phyloP scores from a whole-genome alignment of 257 asterid species.

The Capsicum baccatum region DNA sequence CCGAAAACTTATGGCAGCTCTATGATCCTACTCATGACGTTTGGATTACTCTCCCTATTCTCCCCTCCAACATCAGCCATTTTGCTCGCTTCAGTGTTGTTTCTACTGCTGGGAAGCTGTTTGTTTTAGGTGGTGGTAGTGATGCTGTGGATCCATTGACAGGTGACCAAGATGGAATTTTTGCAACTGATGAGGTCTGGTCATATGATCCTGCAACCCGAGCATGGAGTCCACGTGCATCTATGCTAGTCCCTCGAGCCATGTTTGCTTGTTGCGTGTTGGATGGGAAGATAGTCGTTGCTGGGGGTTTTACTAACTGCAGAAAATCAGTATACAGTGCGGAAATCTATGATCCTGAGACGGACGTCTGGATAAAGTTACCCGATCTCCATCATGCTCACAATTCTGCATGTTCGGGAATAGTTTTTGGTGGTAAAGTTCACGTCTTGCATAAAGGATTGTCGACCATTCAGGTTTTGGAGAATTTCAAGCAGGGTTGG shows the following conservation, averaged over 20 bases:
- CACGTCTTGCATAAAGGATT: conserved; percentile 93
- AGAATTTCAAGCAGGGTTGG: conserved; percentile 72
- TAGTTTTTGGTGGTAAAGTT: conserved; percentile 74
- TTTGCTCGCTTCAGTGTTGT: conserved; percentile 93
- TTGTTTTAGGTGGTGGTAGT: conserved; percentile 93
- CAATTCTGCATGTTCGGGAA: conserved; percentile 84
- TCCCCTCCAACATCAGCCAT: conserved; percentile 81
- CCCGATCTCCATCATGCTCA: conserved; percentile 88
- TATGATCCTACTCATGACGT: conserved; percentile 78
- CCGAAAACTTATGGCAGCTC: conserved; percentile 97
- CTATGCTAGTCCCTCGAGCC: conserved; percentile 93
- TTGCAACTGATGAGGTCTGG: conserved; percentile 94
- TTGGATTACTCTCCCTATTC: conserved; percentile 89
- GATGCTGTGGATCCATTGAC: conserved; percentile 96
- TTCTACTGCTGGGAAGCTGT: conserved; percentile 82
- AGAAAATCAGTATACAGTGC: conserved; percentile 89
- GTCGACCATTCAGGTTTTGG: conserved; percentile 82
- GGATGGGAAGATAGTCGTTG: conserved; percentile 88
- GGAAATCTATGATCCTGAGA: conserved; percentile 89
- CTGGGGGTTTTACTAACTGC: conserved; percentile 90
- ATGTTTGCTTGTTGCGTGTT: conserved; percentile 95
- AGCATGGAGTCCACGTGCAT: conserved; percentile 65
- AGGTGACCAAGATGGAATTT: conserved; percentile 96
- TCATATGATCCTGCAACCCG: conserved; percentile 74
- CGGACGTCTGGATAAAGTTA: conserved; percentile 64